Base-by-base conservation (phyloP, 2,329 filamentous ascomycete genomes). In the Penicillium sp. region DNA sequence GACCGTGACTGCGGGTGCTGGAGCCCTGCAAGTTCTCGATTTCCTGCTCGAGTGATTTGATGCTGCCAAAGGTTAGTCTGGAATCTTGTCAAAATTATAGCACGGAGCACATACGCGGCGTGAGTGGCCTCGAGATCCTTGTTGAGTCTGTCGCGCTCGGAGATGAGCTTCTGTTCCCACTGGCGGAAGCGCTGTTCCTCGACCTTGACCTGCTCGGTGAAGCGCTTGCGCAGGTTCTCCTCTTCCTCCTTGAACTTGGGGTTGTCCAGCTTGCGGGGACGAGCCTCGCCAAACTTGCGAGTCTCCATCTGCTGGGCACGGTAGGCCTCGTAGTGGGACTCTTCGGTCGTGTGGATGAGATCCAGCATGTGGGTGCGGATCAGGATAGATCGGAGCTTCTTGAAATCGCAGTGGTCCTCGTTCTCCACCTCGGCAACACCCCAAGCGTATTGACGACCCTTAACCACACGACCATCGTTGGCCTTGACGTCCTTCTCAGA, bases 201-300 rank as follows among this genome's bases (percentile, higher is more conserved):
- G 61, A 98, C 85, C 85, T 98, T 98, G 75, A 98, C 92, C 70
- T 98, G 92, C 75, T 98, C 92, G 56, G 92, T 98, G 73, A 98
- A 98, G 57, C 93, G 82, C 82, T 98, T 98, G 72, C 92, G 83
- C 52, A 98, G 81, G 47, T 86, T 85, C 77, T 98, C 92, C 66
- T 98, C 92, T 71, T 98, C 92, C 69, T 98, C 92, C 80, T 98
- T 98, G 80, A 96, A 98, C 77, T 98, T 98, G 72, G 92, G 92
- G 77, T 98, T 98, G 74, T 98, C 92, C 58, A 98, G 77, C 80
- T 98, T 98, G 70, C 90, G 79, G 56, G 92, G 92, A 54, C 90
- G 82, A 43, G 89, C 90, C 74, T 98, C 93, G 70, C 92, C 92
- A 57, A 98, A 96, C 73, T 98, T 98, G 72, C 92, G 82, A 34